Evolutionary conservation across 768 basidiomycete genomes (phyloP).

Genomic region (Trametes elegans): DNA sequence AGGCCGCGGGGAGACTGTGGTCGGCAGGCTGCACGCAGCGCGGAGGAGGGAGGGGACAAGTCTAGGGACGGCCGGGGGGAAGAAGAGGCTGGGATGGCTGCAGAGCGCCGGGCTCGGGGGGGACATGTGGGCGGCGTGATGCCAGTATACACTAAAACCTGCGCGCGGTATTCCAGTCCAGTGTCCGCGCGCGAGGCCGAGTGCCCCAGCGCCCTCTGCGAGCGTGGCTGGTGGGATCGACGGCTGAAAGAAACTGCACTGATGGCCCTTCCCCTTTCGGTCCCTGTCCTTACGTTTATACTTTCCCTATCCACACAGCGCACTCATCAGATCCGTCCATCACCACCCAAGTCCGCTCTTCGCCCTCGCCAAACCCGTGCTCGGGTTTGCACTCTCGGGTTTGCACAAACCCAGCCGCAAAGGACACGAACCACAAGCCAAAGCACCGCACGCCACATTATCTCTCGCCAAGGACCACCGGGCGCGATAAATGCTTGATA

Average conservation of each 20-base stretch:
- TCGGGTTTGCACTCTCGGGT: too few species aligned
- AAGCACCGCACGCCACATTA: too few species aligned
- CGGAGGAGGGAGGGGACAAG: conserved; percentile 6
- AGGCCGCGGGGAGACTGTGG: not conserved
- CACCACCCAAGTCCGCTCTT: not conserved
- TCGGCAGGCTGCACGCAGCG: conserved; percentile 4
- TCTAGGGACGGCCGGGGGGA: not conserved
- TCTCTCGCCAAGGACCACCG: not conserved
- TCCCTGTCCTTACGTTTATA: too few species aligned
- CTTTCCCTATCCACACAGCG: not conserved
- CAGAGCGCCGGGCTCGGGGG: not conserved
- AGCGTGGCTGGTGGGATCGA: not conserved
- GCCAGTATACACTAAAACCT: conserved; percentile 2
- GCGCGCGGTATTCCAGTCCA: not conserved
- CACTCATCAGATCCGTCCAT: not conserved
- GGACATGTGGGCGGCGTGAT: conserved; percentile 9
- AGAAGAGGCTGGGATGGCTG: not conserved
- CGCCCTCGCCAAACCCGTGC: too few species aligned
- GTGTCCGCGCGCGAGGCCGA: too few species aligned
- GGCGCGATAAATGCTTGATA: not conserved
- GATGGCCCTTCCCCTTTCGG: conserved; percentile 3
- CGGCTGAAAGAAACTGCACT: not conserved
- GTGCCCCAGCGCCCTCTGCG: too few species aligned
- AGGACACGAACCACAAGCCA: too few species aligned
- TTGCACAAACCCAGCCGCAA: too few species aligned